phyloP scores from a whole-genome alignment of 441 rosid species.

The Theobroma grandiflorum region DNA sequence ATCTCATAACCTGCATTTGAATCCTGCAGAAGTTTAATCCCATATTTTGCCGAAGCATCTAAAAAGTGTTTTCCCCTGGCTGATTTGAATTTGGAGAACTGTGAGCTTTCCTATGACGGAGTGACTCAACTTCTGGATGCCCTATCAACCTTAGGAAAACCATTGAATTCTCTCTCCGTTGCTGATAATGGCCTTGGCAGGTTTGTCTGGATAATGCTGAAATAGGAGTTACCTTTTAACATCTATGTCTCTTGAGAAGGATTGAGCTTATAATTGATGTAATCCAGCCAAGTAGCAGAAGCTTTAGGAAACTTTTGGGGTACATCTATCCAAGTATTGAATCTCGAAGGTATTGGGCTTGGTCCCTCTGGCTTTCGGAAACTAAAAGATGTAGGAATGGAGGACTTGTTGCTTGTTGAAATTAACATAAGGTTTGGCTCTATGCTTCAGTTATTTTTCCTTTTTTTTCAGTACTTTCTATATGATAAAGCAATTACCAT shows the following conservation, averaged over 20 bases:
- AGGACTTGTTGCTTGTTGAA: slow-evolving; percentile 55
- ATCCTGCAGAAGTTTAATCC: slow-evolving; percentile 71
- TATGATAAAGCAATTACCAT: not conserved
- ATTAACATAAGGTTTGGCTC: slow-evolving; percentile 73
- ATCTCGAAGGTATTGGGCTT: slow-evolving; percentile 80
- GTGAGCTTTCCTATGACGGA: slow-evolving; percentile 77
- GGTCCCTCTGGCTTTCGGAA: slow-evolving; percentile 77
- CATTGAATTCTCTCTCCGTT: slow-evolving; percentile 66
- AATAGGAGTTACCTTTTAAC: slow-evolving; percentile 25
- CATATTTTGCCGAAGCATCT: slow-evolving; percentile 65
- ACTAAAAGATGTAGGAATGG: slow-evolving; percentile 46
- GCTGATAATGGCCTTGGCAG: slow-evolving; percentile 88
- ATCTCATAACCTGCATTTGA: slow-evolving; percentile 36
- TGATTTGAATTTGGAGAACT: slow-evolving; percentile 71
- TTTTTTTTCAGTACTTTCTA: not conserved
- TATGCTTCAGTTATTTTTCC: slow-evolving; percentile 30
- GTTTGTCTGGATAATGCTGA: slow-evolving; percentile 46
- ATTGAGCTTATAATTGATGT: slow-evolving; percentile 33
- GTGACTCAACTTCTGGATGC: slow-evolving; percentile 62
- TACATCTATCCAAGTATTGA: slow-evolving; percentile 55
- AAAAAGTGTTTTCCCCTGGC: slow-evolving; percentile 52
- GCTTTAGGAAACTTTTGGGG: slow-evolving; percentile 59
- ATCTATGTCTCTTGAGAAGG: slow-evolving; percentile 20
- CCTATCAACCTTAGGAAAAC: slow-evolving; percentile 54
- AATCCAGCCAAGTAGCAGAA: slow-evolving; percentile 67